Conservation (phyloP, 345 rosid species). For the Dimocarpus longan region DNA sequence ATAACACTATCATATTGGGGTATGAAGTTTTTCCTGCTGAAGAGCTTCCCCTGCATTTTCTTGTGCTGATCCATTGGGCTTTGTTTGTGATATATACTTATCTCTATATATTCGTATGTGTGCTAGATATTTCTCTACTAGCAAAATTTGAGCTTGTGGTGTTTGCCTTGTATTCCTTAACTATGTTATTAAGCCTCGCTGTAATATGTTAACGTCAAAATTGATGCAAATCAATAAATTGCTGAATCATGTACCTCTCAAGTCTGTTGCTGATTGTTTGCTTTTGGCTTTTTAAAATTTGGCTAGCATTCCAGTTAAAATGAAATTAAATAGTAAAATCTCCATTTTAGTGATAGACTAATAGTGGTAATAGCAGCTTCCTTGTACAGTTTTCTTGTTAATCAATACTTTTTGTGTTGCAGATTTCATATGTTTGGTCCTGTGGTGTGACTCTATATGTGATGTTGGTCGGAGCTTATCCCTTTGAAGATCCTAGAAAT, state of each 20-base stretch:
- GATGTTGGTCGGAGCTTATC: conserved; percentile 80
- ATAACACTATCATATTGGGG: not conserved
- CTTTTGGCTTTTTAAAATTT: too few relatives aligned
- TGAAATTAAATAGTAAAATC: not conserved
- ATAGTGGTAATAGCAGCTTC: not conserved
- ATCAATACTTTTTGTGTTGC: conserved; percentile 6
- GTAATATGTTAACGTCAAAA: not conserved
- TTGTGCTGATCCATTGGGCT: not conserved
- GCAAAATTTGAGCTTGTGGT: not conserved
- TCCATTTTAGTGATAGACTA: not conserved
- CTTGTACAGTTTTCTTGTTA: conserved; percentile 2
- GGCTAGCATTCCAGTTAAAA: not conserved
- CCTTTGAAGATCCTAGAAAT: conserved; percentile 74
- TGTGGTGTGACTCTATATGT: conserved; percentile 78
- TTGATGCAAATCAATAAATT: too few relatives aligned
- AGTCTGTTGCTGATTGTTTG: not conserved
- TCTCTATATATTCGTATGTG: not conserved
- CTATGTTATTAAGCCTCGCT: not conserved
- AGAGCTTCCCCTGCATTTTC: not conserved
- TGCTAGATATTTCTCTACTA: not conserved
- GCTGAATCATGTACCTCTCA: not conserved
- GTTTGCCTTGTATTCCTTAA: not conserved
- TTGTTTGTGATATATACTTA: not conserved
- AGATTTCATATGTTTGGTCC: conserved; percentile 83
- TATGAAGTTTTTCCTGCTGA: not conserved